Percentiles rank a stretch among this genome's conserved stretches.
Evolutionary conservation across 2,329 filamentous ascomycete genomes (phyloP).

Genomic region (Aspergillus sojae): DNA sequence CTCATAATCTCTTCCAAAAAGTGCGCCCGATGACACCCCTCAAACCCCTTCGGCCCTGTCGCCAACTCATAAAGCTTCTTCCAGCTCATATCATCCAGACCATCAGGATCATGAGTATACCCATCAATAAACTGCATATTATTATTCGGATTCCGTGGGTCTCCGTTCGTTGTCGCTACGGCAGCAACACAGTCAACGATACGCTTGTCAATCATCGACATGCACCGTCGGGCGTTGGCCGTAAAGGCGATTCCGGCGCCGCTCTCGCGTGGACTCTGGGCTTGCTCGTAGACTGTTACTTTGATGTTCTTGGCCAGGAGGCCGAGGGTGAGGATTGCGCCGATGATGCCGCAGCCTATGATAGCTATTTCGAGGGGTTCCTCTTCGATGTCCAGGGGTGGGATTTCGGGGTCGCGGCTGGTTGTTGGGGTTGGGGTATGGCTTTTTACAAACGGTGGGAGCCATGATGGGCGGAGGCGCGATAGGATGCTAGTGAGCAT

Average conservation of each 20-base stretch:
- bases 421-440: background rate
- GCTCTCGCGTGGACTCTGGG: constrained; percentile 21
- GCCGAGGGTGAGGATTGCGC: constrained; percentile 28
- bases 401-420: background rate
- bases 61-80: constrained; percentile 23
- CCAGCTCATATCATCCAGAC: background rate
- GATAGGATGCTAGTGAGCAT: background rate
- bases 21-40: constrained; percentile 41
- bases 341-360: constrained; percentile 34
- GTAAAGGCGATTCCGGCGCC: constrained; percentile 33
- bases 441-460: background rate
- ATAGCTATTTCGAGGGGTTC: constrained; percentile 26
- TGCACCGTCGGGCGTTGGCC: constrained; percentile 22
- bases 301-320: constrained; percentile 23
- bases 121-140: constrained; percentile 29
- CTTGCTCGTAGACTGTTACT: constrained; percentile 33
- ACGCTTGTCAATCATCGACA: constrained; percentile 23
- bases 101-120: constrained; percentile 23
- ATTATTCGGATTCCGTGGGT: constrained; percentile 17
- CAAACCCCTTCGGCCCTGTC: constrained; percentile 21
- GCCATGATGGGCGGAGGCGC: background rate
- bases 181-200: constrained; percentile 18
- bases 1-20: constrained; percentile 47
- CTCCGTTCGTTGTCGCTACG: constrained; percentile 16
- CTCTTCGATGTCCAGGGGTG: background rate